Base-by-base conservation (phyloP, 2,329 filamentous ascomycete species). In the Trichoderma sp. region DNA sequence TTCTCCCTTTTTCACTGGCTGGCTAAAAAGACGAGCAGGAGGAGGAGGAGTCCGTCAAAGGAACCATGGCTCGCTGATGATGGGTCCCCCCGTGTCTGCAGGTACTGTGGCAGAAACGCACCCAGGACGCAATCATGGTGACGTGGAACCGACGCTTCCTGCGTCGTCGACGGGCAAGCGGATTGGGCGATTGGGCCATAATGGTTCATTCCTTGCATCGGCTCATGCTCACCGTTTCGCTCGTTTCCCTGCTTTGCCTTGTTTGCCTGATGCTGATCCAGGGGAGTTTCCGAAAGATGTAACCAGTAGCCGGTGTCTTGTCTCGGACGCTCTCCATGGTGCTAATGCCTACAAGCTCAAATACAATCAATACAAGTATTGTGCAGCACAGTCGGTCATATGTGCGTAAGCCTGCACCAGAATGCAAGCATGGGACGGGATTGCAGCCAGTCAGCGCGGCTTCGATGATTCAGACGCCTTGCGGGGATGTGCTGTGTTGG, bases 381-480 rank as follows among this genome's bases (percentile, higher is more conserved):
- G 35, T 38, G 35, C 35, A 38, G 35, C n/a, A 18, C 29, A 35
- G 59, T 68, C 65, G 53, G 65, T 68, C 45, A 68, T 56, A 68
- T 24, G 38, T 45, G 63, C 63, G 38, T 63, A 63, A 63, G 59
- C 29, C 29, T 33, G 59, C 68, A 33, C 38, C 21, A 41, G 67
- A 35, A 38, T 16, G n/a, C 50, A n/a, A n/a, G 67, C 65, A 21
- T 5, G 18, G 45, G 45, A 53, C 21, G n/a, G n/a, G n/a, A 50
- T 53, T 50, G 18, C 67, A 62, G 67, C 67, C 67, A 71, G 68
- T 71, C 56, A 71, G 68, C 68, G 65, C 38, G 65, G 65, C 65
- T n/a, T 50, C 41, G 35, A 71, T 62, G 68, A 71, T 62, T 60
- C 68, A 41, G 68, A 71, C 68, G 68, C 68, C 68, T 71, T 71